These are phyloP conservation scores for Kodamaea nitidulidarum DNA, from an alignment of 805 yeast species.

Conservation along the genomic window DNA sequence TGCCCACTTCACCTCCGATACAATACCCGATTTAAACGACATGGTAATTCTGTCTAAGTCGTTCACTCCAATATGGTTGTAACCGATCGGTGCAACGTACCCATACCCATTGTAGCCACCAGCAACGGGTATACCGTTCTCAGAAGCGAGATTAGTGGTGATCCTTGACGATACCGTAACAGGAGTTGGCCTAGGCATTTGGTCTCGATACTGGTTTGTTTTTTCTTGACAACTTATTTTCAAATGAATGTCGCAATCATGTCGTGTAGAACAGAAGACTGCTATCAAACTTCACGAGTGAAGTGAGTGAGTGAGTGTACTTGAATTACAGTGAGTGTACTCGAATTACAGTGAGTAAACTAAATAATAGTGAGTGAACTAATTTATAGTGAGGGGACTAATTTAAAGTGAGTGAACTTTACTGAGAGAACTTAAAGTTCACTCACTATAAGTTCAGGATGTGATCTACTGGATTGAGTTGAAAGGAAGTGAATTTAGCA, in stretches of 20 bases:
- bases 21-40: slow-evolving; percentile 63
- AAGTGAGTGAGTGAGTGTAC: too few species aligned
- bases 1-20: slow-evolving; percentile 70
- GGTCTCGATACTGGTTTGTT: neutral
- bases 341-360: too few species aligned
- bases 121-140: slow-evolving; percentile 6
- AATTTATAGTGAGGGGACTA: too few species aligned
- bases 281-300: too few species aligned
- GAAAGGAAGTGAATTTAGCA: too few species aligned
- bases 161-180: slow-evolving; percentile 8
- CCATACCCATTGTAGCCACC: slow-evolving; percentile 15
- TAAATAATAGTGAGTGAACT: too few species aligned
- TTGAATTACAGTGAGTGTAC: too few species aligned
- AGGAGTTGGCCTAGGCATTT: slow-evolving; percentile 3
- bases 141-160: slow-evolving; percentile 6
- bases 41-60: slow-evolving; percentile 62
- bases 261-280: too few species aligned
- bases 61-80: slow-evolving; percentile 53
- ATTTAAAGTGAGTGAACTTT: too few species aligned
- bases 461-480: too few species aligned
- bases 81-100: slow-evolving; percentile 15
- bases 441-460: neutral
- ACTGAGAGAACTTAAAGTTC: neutral
- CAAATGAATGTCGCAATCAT: too few species aligned
- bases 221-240: slow-evolving; percentile 1